These are phyloP conservation scores for Leishmania gerbilli DNA, from an alignment of 208 protist genomes.

Conservation along the genomic window DNA sequence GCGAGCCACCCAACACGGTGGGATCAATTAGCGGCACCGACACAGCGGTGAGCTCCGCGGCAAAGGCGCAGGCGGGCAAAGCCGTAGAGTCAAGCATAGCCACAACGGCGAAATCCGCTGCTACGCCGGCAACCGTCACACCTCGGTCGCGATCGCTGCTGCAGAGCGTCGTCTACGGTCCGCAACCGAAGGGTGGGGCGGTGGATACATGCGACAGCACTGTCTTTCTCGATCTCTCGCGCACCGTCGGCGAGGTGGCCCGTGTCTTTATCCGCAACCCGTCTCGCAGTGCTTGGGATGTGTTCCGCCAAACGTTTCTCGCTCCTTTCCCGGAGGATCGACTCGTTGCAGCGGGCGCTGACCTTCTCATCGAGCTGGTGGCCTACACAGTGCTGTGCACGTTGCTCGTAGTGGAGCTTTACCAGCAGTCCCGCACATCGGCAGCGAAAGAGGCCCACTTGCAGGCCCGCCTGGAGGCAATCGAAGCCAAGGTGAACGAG, in stretches of 20 bases:
- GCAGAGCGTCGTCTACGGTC: slow-evolving; percentile 57
- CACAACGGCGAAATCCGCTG: neutral
- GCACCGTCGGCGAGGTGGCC: slow-evolving; percentile 49
- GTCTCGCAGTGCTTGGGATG: slow-evolving; percentile 70
- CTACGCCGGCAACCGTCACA: slow-evolving; percentile 35
- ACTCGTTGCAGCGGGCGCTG: slow-evolving; percentile 72
- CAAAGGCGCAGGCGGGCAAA: neutral
- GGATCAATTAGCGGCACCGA: neutral
- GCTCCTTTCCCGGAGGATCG: slow-evolving; percentile 69
- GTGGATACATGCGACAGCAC: slow-evolving; percentile 56
- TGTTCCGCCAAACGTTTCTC: slow-evolving; percentile 75
- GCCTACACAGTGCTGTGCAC: slow-evolving; percentile 70
- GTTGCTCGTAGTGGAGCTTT: slow-evolving; percentile 68
- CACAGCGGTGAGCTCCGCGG: slow-evolving; percentile 2
- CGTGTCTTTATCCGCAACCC: slow-evolving; percentile 75
- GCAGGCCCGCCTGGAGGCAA: slow-evolving; percentile 57
- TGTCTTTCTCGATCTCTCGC: slow-evolving; percentile 52
- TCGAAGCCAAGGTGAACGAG: slow-evolving; percentile 84
- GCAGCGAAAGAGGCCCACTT: slow-evolving; percentile 66
- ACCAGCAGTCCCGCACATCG: slow-evolving; percentile 42
- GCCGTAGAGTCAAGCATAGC: neutral
- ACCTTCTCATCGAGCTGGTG: slow-evolving; percentile 80
- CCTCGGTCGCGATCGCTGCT: slow-evolving; percentile 81
- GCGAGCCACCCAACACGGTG: neutral
- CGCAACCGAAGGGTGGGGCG: slow-evolving; percentile 33